Evolutionary conservation across 345 rosid genomes (phyloP).

Genomic region (Linum trigynum): DNA sequence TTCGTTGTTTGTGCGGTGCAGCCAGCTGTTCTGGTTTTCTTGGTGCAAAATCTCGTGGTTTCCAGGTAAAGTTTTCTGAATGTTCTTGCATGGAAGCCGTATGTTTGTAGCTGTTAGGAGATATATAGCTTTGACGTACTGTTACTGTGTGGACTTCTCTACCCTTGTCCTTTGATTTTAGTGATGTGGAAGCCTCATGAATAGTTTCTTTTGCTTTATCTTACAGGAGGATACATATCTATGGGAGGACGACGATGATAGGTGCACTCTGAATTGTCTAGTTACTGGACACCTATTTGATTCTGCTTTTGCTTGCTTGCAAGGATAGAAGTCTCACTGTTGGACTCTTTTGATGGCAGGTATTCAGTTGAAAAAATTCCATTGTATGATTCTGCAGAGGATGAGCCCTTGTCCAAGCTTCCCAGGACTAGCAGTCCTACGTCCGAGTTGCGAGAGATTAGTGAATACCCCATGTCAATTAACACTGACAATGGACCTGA

Average conservation of each 20-base stretch:
- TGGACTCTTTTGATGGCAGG: constrained; percentile 29
- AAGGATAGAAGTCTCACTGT: not conserved
- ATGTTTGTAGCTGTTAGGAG: not conserved
- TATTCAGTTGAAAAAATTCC: constrained; percentile 87
- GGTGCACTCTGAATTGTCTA: constrained; percentile 27
- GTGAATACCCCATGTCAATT: constrained; percentile 17
- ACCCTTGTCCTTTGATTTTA: not conserved
- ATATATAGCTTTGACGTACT: not conserved
- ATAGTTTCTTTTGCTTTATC: constrained; percentile 2
- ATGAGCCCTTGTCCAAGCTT: constrained; percentile 61
- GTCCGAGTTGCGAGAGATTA: constrained; percentile 21
- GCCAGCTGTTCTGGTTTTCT: constrained; percentile 80
- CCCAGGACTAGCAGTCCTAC: constrained; percentile 27
- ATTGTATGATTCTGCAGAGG: constrained; percentile 91
- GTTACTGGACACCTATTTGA: not conserved
- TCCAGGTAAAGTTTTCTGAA: constrained; percentile 47
- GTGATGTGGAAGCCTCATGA: constrained; percentile 1
- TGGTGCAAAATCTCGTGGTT: constrained; percentile 98
- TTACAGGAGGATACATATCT: constrained; percentile 83
- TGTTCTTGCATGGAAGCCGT: no score
- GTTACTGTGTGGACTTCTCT: not conserved
- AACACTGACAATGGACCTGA: constrained; percentile 22
- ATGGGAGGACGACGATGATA: constrained; percentile 93
- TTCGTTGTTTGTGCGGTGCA: constrained; percentile 95
- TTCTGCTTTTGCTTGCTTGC: not conserved